phyloP scores from a whole-genome alignment of 306 rosid genomes.

The Alnus rubra region DNA sequence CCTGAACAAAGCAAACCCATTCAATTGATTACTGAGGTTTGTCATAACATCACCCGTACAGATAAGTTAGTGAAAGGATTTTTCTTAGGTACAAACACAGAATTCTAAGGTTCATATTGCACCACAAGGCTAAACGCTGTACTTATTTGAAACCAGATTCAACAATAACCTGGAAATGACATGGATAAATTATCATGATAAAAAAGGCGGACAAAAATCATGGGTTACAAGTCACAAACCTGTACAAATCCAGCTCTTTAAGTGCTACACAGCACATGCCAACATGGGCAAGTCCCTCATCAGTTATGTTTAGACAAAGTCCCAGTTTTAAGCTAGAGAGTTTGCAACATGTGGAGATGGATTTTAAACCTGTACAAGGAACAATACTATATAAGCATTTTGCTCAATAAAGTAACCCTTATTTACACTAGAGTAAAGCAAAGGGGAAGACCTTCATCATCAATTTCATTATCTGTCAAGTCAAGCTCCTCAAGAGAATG shows the following conservation, averaged over 20 bases:
- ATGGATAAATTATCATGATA: slow-evolving; percentile 12
- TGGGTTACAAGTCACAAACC: slow-evolving; percentile 49
- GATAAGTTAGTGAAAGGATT: not conserved
- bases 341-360: slow-evolving; percentile 65
- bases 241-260: slow-evolving; percentile 82
- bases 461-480: slow-evolving; percentile 86
- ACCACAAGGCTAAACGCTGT: not conserved
- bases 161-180: not conserved
- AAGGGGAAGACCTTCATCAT: slow-evolving; percentile 70
- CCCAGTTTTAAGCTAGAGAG: slow-evolving; percentile 80
- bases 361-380: slow-evolving; percentile 57
- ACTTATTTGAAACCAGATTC: not conserved
- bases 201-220: slow-evolving; percentile 6
- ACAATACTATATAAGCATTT: slow-evolving; percentile 25
- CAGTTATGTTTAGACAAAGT: slow-evolving; percentile 85
- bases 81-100: not conserved
- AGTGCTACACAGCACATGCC: slow-evolving; percentile 75
- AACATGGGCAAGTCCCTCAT: slow-evolving; percentile 61
- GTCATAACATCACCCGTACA: not conserved
- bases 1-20: slow-evolving; percentile 45
- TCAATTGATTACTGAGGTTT: not conserved
- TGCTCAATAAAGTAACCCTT: slow-evolving; percentile 20
- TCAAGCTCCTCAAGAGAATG: slow-evolving; percentile 78
- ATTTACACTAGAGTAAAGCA: slow-evolving; percentile 7
- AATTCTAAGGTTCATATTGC: not conserved